A percentile compares a stretch with the other conserved stretches of the same genome.
Evolutionary conservation across 2,329 filamentous ascomycete species (phyloP).

Genomic region (Capronia epimyces): DNA sequence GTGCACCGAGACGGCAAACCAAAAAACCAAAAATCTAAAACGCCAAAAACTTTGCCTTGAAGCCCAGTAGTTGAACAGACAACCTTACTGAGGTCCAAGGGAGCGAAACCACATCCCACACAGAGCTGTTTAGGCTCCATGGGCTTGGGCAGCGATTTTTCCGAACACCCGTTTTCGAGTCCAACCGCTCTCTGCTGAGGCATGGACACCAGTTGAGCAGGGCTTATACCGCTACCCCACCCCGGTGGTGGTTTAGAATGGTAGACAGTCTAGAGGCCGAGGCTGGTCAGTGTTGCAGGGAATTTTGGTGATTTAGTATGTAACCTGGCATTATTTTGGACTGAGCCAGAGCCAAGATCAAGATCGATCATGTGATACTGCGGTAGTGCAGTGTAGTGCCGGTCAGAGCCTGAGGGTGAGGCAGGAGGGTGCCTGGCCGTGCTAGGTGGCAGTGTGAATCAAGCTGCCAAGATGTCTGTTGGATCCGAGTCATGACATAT

Average conservation of each 20-base stretch:
- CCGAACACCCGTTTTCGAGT: not conserved
- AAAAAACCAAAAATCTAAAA: too few species aligned
- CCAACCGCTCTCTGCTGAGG: not conserved
- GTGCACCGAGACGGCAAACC: too few species aligned
- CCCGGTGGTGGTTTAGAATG: not conserved
- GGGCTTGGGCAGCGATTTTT: not conserved
- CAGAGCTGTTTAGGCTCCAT: constrained; percentile 1
- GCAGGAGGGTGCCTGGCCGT: too few species aligned
- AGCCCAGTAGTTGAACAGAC: not conserved
- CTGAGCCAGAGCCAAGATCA: not conserved
- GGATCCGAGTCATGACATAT: too few species aligned
- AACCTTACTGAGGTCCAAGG: not conserved
- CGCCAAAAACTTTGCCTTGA: not conserved
- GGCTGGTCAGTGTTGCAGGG: not conserved
- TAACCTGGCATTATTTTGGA: not conserved
- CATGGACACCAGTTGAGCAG: not conserved
- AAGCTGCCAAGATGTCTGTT: too few species aligned
- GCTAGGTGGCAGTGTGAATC: too few species aligned
- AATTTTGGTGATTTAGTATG: not conserved
- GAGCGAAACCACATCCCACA: not conserved
- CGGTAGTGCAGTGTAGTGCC: too few species aligned
- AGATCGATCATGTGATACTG: not conserved
- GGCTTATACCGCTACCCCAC: not conserved
- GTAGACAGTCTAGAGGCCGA: not conserved
- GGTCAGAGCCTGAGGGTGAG: too few species aligned